Percentiles rank a stretch among this genome's conserved stretches.
Evolutionary conservation across 805 yeast genomes (phyloP).

Genomic region (Hagleromyces aurorensis): DNA sequence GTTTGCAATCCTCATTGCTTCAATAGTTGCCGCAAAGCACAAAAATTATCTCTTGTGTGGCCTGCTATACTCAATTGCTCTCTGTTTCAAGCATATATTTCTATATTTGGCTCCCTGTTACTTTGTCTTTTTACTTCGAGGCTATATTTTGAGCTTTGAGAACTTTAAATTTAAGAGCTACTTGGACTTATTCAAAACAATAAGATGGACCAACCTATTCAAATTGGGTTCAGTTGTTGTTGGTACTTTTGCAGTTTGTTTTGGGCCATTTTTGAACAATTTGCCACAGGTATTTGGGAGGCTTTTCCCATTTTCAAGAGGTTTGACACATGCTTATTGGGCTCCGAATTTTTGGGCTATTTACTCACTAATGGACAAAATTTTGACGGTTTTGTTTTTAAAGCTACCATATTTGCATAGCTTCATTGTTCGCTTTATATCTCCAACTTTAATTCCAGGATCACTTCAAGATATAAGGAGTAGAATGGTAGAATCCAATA

Average conservation of each 20-base stretch:
- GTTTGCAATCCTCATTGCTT: slow-evolving; percentile 71
- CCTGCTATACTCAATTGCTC: slow-evolving; percentile 58
- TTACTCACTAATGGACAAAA: slow-evolving; percentile 74
- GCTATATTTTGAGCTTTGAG: slow-evolving; percentile 49
- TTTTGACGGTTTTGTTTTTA: slow-evolving; percentile 39
- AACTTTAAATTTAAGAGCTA: slow-evolving; percentile 29
- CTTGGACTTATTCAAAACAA: slow-evolving; percentile 29
- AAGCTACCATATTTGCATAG: slow-evolving; percentile 38
- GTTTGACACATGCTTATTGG: slow-evolving; percentile 97
- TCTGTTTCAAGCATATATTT: slow-evolving; percentile 93
- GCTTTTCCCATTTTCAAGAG: slow-evolving; percentile 88
- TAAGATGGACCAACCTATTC: slow-evolving; percentile 49
- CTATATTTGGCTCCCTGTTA: slow-evolving; percentile 92
- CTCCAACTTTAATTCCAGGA: slow-evolving; percentile 30
- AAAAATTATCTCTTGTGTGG: slow-evolving; percentile 53
- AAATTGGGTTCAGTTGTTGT: slow-evolving; percentile 60
- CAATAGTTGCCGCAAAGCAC: slow-evolving; percentile 63
- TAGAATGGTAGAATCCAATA: slow-evolving; percentile 29
- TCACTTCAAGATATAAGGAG: slow-evolving; percentile 25
- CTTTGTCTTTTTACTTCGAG: slow-evolving; percentile 67
- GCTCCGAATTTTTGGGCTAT: slow-evolving; percentile 98
- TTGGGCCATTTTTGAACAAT: slow-evolving; percentile 70
- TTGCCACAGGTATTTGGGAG: slow-evolving; percentile 58
- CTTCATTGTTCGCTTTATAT: slow-evolving; percentile 31
- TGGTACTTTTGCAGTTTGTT: slow-evolving; percentile 55